Evolutionary conservation across 1,284 basidiomycete species (phyloP), one percentile per base, ranked within the genome.

Genomic region (Ceratobasidium sp.): DNA sequence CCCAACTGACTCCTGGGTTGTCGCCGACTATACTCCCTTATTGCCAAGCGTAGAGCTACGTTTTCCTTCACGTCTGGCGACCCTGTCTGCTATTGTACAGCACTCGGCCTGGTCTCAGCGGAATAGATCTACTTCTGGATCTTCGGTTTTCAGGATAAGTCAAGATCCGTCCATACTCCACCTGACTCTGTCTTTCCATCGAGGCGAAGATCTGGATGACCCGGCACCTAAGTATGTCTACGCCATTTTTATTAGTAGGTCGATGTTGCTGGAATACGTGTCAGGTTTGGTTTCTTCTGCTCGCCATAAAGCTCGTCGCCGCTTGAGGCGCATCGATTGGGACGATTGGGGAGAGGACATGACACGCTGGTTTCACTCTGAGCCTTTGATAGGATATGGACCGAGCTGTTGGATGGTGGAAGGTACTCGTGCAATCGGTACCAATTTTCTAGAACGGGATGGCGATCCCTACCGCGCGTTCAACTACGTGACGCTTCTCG

Each of bases 361-460:
- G 4, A 73, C 69, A 11, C 69, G 69, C 31, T 53, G 69, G 69
- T 73, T 73, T 36, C 45, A 29, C 7, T 44, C 45, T 24, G 57
- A 44, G 2, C 31, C 63, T 41, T 41, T 41, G 36, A 41, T 41
- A 5, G 36, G 11, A 5, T 41, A 4, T 41, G 6, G 11, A 41
- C 6, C 36, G 11, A 41, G 36, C 11, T 11, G 36, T 5, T 41
- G 36, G 36, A 41, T 41, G 36, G 11, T 41, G 36, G 36, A 41
- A 41, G 36, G 36, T 4, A 41, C 36, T 41, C 36, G 36, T 41
- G 36, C 36, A 41, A 41, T 41, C 11, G 36, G 36, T 11, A 41
- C 36, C 36, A 41, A 41, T 11, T 41, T 5, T 41, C 36, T 41
- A 41, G 11, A 41, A 41, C 36, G 36, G 36, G 36, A 41, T 5